Percentiles rank a stretch among this genome's conserved stretches.
These are phyloP conservation scores for Apophysomyces elegans DNA, from an alignment of 371 early-diverging fungal genomes.

Conservation along the genomic window DNA sequence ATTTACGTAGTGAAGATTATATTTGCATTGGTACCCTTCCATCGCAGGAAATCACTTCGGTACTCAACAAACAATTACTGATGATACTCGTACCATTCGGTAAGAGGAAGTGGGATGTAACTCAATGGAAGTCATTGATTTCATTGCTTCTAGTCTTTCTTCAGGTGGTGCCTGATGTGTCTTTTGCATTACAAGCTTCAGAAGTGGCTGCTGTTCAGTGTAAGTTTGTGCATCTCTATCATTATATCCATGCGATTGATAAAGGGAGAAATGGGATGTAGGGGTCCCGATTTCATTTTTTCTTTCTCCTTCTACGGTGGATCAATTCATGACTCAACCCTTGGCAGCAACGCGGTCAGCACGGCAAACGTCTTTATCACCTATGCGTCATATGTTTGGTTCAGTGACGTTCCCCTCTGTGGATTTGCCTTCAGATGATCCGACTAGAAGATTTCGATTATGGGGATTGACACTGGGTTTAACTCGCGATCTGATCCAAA, in stretches of 20 bases:
- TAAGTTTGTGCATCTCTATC: constrained; percentile 26
- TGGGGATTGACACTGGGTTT: constrained; percentile 76
- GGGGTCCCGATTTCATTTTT: constrained; percentile 59
- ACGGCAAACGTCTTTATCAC: constrained; percentile 23
- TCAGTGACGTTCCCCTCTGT: constrained; percentile 41
- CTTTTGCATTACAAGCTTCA: constrained; percentile 42
- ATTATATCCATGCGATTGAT: too few relatives aligned
- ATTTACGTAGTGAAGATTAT: constrained; percentile 55
- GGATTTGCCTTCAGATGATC: constrained; percentile 44
- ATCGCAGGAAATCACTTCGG: constrained; percentile 63
- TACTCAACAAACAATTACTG: constrained; percentile 53
- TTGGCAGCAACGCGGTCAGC: constrained; percentile 40
- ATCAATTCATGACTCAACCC: constrained; percentile 38
- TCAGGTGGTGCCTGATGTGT: constrained; percentile 56
- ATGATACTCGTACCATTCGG: constrained; percentile 70
- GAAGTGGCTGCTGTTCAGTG: constrained; percentile 72
- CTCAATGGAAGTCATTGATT: not conserved
- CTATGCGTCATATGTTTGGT: constrained; percentile 25
- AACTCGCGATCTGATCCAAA: constrained; percentile 62
- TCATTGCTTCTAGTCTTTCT: constrained; percentile 43
- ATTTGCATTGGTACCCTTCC: constrained; percentile 65
- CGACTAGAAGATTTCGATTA: constrained; percentile 42
- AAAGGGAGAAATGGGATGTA: constrained; percentile 9
- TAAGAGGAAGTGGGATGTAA: constrained; percentile 20
- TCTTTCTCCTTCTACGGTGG: constrained; percentile 37